A percentile compares a stretch with the other conserved stretches of the same genome.
Conservation (phyloP, 202 grass and related monocot genomes). For the Cymbopogon flexuosus region DNA sequence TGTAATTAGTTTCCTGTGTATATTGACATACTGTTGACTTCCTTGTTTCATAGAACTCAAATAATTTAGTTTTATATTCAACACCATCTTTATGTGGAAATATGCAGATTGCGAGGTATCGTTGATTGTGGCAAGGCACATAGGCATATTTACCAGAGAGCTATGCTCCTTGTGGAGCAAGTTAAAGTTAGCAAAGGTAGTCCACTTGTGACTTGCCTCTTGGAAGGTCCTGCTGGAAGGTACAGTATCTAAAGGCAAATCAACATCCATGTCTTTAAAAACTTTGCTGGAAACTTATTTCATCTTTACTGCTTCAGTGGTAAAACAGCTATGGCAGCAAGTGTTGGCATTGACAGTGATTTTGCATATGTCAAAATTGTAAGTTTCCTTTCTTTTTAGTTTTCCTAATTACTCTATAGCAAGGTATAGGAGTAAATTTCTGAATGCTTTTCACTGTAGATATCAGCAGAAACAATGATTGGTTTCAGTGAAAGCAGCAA, state of each 20-base stretch:
- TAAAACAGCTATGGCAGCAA: slow-evolving; percentile 59
- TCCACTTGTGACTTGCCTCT: slow-evolving; percentile 88
- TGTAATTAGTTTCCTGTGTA: neutral
- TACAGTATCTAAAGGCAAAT: slow-evolving; percentile 5
- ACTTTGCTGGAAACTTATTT: slow-evolving; percentile 29
- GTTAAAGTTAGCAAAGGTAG: slow-evolving; percentile 88
- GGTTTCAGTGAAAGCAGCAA: slow-evolving; percentile 90
- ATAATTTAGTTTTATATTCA: neutral
- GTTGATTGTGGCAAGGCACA: slow-evolving; percentile 80
- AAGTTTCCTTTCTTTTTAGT: slow-evolving; percentile 33
- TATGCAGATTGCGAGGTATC: slow-evolving; percentile 75
- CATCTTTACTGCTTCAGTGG: slow-evolving; percentile 48
- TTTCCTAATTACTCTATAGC: neutral
- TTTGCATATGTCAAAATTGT: slow-evolving; percentile 96
- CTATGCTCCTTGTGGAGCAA: slow-evolving; percentile 90
- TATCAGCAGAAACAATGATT: slow-evolving; percentile 95
- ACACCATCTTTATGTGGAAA: neutral
- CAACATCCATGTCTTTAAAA: neutral
- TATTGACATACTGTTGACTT: neutral
- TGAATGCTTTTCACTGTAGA: slow-evolving; percentile 41
- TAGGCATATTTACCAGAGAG: slow-evolving; percentile 69
- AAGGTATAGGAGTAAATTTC: neutral
- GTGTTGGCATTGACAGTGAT: slow-evolving; percentile 74
- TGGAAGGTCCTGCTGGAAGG: slow-evolving; percentile 90
- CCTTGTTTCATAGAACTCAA: slow-evolving; percentile 12